Evolutionary conservation across 1,139 yeast genomes (phyloP).

Genomic region (Saccharomyces hybrid): DNA sequence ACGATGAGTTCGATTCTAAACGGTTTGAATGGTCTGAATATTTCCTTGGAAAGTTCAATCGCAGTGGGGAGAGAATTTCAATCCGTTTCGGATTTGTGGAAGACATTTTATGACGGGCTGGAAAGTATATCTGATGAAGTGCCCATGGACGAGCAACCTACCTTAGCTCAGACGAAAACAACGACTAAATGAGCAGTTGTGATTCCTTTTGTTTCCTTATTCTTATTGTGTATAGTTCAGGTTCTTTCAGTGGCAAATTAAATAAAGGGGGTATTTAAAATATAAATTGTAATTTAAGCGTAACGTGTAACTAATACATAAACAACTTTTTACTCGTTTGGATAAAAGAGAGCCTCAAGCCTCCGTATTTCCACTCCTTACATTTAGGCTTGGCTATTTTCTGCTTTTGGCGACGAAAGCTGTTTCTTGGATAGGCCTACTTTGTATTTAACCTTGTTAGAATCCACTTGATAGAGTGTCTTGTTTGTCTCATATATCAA

Average conservation of each 20-base stretch:
- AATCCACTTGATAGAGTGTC: slow-evolving; percentile 20
- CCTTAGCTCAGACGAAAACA: slow-evolving; percentile 1
- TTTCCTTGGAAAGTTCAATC: slow-evolving; percentile 44
- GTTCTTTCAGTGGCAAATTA: background rate
- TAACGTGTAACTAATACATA: background rate
- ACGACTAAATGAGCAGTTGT: background rate
- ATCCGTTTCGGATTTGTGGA: slow-evolving; percentile 44
- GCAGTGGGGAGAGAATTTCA: slow-evolving; percentile 52
- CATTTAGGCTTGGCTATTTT: background rate
- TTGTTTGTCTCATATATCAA: slow-evolving; percentile 22
- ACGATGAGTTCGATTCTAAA: slow-evolving; percentile 45
- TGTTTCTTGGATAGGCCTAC: slow-evolving; percentile 24
- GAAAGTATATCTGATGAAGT: slow-evolving; percentile 13
- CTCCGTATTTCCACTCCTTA: background rate
- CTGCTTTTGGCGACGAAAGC: slow-evolving; percentile 10
- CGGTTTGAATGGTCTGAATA: slow-evolving; percentile 43
- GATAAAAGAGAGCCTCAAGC: background rate
- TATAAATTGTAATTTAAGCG: background rate
- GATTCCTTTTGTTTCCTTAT: background rate
- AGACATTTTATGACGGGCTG: slow-evolving; percentile 41
- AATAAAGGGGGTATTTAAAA: background rate
- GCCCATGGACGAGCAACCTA: slow-evolving; percentile 3
- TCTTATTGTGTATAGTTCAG: background rate
- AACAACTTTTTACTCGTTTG: background rate
- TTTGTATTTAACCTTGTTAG: slow-evolving; percentile 17